Evolutionary conservation across 2,329 filamentous ascomycete species (phyloP), one percentile per base, ranked within the genome.

Genomic region (Chaetomium sp.): DNA sequence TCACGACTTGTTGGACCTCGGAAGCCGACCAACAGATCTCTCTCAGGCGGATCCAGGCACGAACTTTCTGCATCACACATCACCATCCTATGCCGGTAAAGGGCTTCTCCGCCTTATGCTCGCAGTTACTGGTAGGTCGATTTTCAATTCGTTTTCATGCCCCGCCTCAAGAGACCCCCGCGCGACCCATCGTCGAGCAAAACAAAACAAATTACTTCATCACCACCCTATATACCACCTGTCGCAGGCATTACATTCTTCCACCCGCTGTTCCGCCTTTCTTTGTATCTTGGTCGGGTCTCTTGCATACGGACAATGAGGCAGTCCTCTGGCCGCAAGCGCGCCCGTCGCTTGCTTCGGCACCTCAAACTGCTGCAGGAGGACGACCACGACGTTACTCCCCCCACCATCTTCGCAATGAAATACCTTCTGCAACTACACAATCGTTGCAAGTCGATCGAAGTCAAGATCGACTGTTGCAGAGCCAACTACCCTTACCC

Each of bases 381-480:
- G 0, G 45, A 52, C 27, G 57, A 62, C 33, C 33, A 33, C 38
- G 19, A 40, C n/a, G 52, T 62, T 46, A 59, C 54, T 11, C 43
- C 59, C 9, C 35, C 55, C 5, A 61, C 51, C 3, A n/a, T 62
- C 2, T 41, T 59, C 49, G 57, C 53, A 3, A 52, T 57, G 6
- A 61, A 62, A 34, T 55, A 63, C n/a, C 55, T 59, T 10, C 54
- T 63, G 1, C 53, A 53, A 12, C 42, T 54, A 5, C 34, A 51
- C 46, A 45, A 43, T 3, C 50, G 50, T 12, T 60, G 59, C 54
- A 42, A n/a, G 7, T 27, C 46, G 7, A 41, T 60, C 11, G 43
- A 53, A 11, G 40, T 61, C 45, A 53, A 50, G n/a, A 51, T 57
- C n/a, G 54, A 54, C 34, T 54, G 50, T 11, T 19, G 36, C 3